A percentile compares a stretch with the other conserved stretches of the same genome.
These are phyloP conservation scores for Kalaharituber pfeilii DNA, from an alignment of 2,329 filamentous ascomycete species.

Conservation along the genomic window DNA sequence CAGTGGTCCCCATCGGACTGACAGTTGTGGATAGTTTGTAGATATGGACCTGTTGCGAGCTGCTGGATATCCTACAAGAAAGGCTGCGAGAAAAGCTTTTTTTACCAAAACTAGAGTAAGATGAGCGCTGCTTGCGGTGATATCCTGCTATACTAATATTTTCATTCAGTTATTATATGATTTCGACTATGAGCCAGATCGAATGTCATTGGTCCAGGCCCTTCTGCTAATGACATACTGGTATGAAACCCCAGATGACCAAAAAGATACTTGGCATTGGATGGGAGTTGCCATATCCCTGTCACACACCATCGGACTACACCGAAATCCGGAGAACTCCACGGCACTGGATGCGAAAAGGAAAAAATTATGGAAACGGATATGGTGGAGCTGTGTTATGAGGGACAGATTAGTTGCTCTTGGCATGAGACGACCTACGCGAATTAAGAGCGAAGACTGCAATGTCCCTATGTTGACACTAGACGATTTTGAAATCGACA, in stretches of 20 bases:
- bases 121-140: background rate
- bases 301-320: constrained; percentile 81
- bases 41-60: constrained; percentile 58
- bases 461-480: constrained; percentile 80
- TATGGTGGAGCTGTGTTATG: constrained; percentile 98
- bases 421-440: constrained; percentile 79
- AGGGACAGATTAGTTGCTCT: constrained; percentile 80
- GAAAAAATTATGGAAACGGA: constrained; percentile 79
- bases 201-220: constrained; percentile 73
- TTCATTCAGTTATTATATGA: constrained; percentile 59
- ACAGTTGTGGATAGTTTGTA: constrained; percentile 44
- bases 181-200: constrained; percentile 85
- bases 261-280: constrained; percentile 98
- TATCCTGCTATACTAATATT: background rate
- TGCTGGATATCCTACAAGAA: constrained; percentile 60
- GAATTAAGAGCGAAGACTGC: constrained; percentile 85
- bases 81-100: constrained; percentile 70
- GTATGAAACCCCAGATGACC: constrained; percentile 92
- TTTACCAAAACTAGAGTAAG: constrained; percentile 74
- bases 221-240: constrained; percentile 89
- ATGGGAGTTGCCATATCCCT: constrained; percentile 91
- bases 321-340: constrained; percentile 56
- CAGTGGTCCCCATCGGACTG: constrained; percentile 2
- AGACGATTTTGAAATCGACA: constrained; percentile 63
- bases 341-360: constrained; percentile 45